Conservation (phyloP, 208 protist genomes). For the Crithidia bombi region DNA sequence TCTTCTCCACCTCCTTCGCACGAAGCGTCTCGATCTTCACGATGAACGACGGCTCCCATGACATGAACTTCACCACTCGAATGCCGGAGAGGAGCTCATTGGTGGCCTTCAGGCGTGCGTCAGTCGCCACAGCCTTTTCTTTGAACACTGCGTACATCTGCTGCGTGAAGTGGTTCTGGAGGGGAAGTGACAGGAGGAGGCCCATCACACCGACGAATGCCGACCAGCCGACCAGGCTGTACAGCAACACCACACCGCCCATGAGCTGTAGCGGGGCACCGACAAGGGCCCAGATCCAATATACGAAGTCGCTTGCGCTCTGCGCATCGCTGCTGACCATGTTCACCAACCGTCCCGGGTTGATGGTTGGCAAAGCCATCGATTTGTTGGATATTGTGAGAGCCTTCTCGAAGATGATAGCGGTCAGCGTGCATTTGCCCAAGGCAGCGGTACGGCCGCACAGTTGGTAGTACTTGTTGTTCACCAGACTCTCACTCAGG, state of each 20-base stretch:
- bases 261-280: not conserved
- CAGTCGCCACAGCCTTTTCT: slow-evolving; percentile 49
- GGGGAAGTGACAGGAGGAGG: slow-evolving; percentile 49
- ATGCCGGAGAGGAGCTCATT: slow-evolving; percentile 94
- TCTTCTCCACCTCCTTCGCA: slow-evolving; percentile 41
- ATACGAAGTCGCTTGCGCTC: slow-evolving; percentile 37
- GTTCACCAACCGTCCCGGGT: slow-evolving; percentile 84
- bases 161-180: slow-evolving; percentile 62
- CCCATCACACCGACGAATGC: not conserved
- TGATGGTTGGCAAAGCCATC: slow-evolving; percentile 67
- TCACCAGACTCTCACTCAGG: slow-evolving; percentile 46
- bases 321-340: slow-evolving; percentile 79
- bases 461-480: slow-evolving; percentile 56
- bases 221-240: not conserved
- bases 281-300: slow-evolving; percentile 22
- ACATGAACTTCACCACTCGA: slow-evolving; percentile 94
- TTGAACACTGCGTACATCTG: slow-evolving; percentile 24
- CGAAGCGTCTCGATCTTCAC: slow-evolving; percentile 44
- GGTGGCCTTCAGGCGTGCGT: slow-evolving; percentile 87
- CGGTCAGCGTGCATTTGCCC: slow-evolving; percentile 58
- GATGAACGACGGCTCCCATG: slow-evolving; percentile 81
- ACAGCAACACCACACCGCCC: not conserved
- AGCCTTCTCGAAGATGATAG: slow-evolving; percentile 79
- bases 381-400: slow-evolving; percentile 55
- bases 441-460: slow-evolving; percentile 39